Evolutionary conservation across 1,139 yeast genomes (phyloP), one percentile per base, ranked within the genome.

Genomic region (Zygoascus meyerae): DNA sequence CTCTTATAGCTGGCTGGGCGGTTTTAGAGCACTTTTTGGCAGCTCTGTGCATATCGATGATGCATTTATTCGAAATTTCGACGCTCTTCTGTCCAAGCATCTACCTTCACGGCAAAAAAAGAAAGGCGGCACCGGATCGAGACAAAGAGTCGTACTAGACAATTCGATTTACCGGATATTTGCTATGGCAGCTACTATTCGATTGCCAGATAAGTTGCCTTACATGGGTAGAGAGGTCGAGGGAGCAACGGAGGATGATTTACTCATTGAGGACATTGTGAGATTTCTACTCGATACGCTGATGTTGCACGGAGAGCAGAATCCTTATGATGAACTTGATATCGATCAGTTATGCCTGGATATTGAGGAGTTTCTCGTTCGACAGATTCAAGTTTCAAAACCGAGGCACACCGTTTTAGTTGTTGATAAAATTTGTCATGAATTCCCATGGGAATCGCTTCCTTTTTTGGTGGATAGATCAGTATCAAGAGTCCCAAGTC

Each of bases 381-480:
- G 40, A 14, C 35, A 12, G 37, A 44, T 29, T 43, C 42, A 11
- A 29, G 45, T 9, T 42, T 33, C 5, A 55, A 47, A 11, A 39
- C 50, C 17, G 28, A 35, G 69, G 3, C 97, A 89, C 62, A 69
- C 82, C 1, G 79, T 90, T 2, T 67, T 92, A 44, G 69, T 92
- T 8, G 77, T 87, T 2, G 82, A 89, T 41, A 72, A 80, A 39
- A 68, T 69, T 7, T 81, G 94, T 55, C 77, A 78, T 10, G 65
- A 68, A 28, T 72, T 92, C 41, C 97, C 97, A 0, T 92, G 97
- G 97, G 98, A 92, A 60, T 81, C 89, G 0, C 63, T 90, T 32
- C 74, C 79, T 0, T 71, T 75, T 41, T 62, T 90, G 48, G 64
- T 75, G 42, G 59, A 61, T 0, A 68, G 66, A 38, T 79, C 95